Evolutionary conservation across 2,329 filamentous ascomycete genomes (phyloP), one percentile per base, ranked within the genome.

Genomic region (Monosporascus sp.): DNA sequence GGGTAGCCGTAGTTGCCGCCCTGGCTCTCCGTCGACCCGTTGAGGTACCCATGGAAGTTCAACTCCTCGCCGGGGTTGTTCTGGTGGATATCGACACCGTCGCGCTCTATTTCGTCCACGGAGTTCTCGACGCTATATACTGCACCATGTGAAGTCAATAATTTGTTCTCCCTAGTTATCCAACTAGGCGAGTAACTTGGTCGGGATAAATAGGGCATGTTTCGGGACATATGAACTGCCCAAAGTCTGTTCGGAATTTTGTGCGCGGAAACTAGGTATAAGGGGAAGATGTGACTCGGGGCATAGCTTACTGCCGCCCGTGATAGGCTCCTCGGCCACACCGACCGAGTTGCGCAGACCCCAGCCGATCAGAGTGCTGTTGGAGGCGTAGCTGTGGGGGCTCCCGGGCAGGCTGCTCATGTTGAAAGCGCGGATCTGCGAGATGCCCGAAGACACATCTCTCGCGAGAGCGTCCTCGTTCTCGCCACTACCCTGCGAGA

Each of bases 31-130:
- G 63, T 62, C 68, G 44, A 55, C 22, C 44, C 49, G 22, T 61
- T 49, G 0, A 75, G 77, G 17, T 76, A 76, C 6, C 87, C 86
- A 54, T 87, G 82, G 66, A 82, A 89, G 68, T 91, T 90, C 66
- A 91, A 70, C 69, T 91, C 85, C 65, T 91, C 87, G 22, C 78
- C 87, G 0, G 87, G 87, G 61, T 91, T 90, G 63, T 87, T 76
- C 56, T 81, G 67, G 60, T 87, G 83, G 48, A 89, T 79, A 55
- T 87, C 83, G 22, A 75, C 59, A 7, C 80, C 80, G 47, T 78
- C 70, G 36, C 86, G 76, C n/a, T 69, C 69, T 16, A 89, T 73
- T 45, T 86, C 69, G 67, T 90, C 86, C 16, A 83, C 83, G 4
- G 81, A 85, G 68, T 90, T 91, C 69, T 91, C 87, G 8, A 91